A percentile compares a stretch with the other conserved stretches of the same genome.
These are phyloP conservation scores for Alternaria ventricosa DNA, from an alignment of 2,329 filamentous ascomycete genomes.

Conservation along the genomic window DNA sequence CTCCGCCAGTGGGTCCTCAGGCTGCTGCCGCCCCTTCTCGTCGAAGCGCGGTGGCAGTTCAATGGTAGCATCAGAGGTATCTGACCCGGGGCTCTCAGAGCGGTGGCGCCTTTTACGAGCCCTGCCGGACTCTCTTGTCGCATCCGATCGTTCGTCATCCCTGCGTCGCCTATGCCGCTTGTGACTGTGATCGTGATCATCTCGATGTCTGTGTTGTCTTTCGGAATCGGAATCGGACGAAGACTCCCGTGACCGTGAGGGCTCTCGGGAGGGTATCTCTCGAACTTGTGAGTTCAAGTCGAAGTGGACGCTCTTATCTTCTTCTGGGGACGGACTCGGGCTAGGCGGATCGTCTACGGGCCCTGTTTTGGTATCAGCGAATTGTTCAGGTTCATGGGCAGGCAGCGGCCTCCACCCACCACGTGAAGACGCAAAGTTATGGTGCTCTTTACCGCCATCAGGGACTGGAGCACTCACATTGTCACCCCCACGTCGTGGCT, in stretches of 20 bases:
- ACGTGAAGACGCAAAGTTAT: constrained; percentile 28
- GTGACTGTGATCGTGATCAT: constrained; percentile 8
- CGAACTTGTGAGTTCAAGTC: constrained; percentile 43
- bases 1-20: constrained; percentile 44
- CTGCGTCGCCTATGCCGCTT: constrained; percentile 16
- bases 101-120: constrained; percentile 27
- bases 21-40: constrained; percentile 34
- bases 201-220: constrained; percentile 2
- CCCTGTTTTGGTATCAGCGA: constrained; percentile 25
- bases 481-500: constrained; percentile 49
- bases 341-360: constrained; percentile 26
- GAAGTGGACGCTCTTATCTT: constrained; percentile 49
- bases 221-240: constrained; percentile 15
- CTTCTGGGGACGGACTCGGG: constrained; percentile 22
- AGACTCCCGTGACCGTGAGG: constrained; percentile 15
- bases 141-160: constrained; percentile 24
- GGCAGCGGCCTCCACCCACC: constrained; percentile 45
- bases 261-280: constrained; percentile 28
- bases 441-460: constrained; percentile 38
- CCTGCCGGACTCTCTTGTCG: constrained; percentile 23
- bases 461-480: constrained; percentile 58
- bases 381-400: constrained; percentile 18
- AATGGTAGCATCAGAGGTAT: constrained; percentile 42
- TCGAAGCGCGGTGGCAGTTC: constrained; percentile 48
- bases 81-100: constrained; percentile 35